These are phyloP conservation scores for Malus hybrid DNA, from an alignment of 331 rosid genomes.

Conservation along the genomic window DNA sequence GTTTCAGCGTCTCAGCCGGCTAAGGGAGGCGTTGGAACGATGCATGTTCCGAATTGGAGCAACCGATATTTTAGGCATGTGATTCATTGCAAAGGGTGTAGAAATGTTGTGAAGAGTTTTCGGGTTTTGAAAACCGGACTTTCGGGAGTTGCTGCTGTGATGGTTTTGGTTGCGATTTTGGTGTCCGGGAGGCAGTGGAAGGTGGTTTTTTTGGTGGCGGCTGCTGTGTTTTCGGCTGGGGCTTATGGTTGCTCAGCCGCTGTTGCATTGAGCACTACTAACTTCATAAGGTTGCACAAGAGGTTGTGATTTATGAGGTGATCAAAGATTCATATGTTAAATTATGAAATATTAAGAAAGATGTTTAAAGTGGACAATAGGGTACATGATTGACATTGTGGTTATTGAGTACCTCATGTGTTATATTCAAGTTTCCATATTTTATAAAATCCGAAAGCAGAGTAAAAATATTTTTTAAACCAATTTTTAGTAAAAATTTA, in stretches of 20 bases:
- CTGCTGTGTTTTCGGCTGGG: constrained; percentile 51
- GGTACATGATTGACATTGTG: too few relatives aligned
- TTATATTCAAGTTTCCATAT: too few relatives aligned
- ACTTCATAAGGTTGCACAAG: constrained; percentile 83
- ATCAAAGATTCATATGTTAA: too few relatives aligned
- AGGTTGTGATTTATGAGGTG: constrained; percentile 42
- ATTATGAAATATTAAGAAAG: too few relatives aligned
- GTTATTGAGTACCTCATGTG: too few relatives aligned
- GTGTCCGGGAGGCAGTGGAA: constrained; percentile 75
- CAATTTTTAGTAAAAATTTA: too few relatives aligned
- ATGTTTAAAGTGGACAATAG: too few relatives aligned
- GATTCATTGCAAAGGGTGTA: constrained; percentile 71
- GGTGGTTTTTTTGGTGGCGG: constrained; percentile 41
- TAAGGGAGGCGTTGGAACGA: constrained; percentile 73
- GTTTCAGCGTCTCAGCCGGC: constrained; percentile 69
- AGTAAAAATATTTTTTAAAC: too few relatives aligned
- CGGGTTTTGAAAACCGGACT: constrained; percentile 62
- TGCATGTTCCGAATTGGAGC: constrained; percentile 73
- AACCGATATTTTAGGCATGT: constrained; percentile 84
- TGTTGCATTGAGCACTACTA: constrained; percentile 65
- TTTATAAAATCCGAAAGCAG: too few relatives aligned
- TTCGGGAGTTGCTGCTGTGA: constrained; percentile 38
- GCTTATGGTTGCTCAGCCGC: constrained; percentile 65
- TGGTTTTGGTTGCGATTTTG: constrained; percentile 51
- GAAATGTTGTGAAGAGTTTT: constrained; percentile 64